Evolutionary conservation across 2,329 filamentous ascomycete genomes (phyloP), one percentile per base, ranked within the genome.

Genomic region (Trichoderma sp.): DNA sequence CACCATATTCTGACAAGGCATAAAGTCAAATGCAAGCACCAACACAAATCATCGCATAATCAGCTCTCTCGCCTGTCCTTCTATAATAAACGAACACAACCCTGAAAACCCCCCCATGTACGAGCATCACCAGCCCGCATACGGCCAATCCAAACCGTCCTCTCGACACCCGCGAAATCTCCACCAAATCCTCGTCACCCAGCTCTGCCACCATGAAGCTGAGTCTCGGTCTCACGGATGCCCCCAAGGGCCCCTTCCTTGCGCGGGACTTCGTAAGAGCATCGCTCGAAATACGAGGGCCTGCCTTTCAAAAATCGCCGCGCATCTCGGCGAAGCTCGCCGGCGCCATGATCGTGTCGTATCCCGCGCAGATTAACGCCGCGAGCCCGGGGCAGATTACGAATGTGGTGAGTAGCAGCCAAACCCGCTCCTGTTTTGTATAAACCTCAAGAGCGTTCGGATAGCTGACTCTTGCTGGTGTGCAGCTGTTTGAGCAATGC

Each of bases 261-360:
- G 51, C 51, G 1, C 51, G 28, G 7, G 61, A 57, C 28, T 44
- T 6, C 19, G 61, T 63, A 45, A 56, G 44, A 50, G 61, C 52
- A n/a, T 45, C 26, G 17, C 45, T 63, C 44, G 48, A 57, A 52
- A 63, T 63, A 28, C 51, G 52, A 28, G 61, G 61, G 3, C 51
- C 43, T 48, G 24, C 44, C 51, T 63, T 63, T 57, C 61, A 63
- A 39, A 63, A 63, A 56, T 44, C 60, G 21, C 60, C 60, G 17
- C 60, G 60, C 51, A 63, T 63, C 24, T 55, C 60, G 43, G 60
- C 43, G 41, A 63, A 55, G 19, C 48, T 63, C 43, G 30, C 30
- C 51, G 60, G 60, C 44, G 26, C 26, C 48, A 44, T 62, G 59
- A 41, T 45, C 17, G 60, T 63, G 9, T 55, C 41, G n/a, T 63